phyloP scores from a whole-genome alignment of 176 grass and related monocot species.

The Hordeum vulgare region DNA sequence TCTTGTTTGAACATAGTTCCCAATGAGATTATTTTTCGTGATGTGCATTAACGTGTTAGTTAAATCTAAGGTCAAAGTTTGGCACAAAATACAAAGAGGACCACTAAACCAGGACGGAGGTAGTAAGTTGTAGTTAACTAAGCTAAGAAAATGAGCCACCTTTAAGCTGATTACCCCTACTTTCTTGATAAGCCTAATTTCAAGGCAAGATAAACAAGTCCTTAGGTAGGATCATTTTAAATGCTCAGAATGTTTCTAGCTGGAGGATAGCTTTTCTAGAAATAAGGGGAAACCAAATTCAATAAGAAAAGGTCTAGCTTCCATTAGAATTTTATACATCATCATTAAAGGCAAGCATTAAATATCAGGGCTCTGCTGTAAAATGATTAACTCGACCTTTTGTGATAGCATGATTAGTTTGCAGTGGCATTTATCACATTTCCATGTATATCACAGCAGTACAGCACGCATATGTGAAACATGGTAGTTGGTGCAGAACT shows the following conservation, averaged over 20 bases:
- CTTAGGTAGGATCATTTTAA: not conserved
- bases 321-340: not conserved
- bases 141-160: not conserved
- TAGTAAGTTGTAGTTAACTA: constrained; percentile 13
- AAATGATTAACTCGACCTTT: constrained; percentile 9
- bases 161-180: not conserved
- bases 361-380: constrained; percentile 6
- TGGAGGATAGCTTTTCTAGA: not conserved
- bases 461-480: not conserved
- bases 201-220: not conserved
- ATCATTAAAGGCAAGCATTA: constrained; percentile 4
- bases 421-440: not conserved
- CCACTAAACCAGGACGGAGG: no score
- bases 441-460: not conserved
- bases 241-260: constrained; percentile 5
- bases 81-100: no score
- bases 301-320: constrained; percentile 1
- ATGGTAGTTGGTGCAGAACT: not conserved
- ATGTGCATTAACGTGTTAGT: no score
- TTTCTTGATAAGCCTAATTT: not conserved
- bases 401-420: not conserved
- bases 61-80: no score
- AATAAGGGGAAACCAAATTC: not conserved
- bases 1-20: no score
- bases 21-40: no score